Evolutionary conservation across 768 basidiomycete species (phyloP).

Genomic region (Tremella mesenterica): DNA sequence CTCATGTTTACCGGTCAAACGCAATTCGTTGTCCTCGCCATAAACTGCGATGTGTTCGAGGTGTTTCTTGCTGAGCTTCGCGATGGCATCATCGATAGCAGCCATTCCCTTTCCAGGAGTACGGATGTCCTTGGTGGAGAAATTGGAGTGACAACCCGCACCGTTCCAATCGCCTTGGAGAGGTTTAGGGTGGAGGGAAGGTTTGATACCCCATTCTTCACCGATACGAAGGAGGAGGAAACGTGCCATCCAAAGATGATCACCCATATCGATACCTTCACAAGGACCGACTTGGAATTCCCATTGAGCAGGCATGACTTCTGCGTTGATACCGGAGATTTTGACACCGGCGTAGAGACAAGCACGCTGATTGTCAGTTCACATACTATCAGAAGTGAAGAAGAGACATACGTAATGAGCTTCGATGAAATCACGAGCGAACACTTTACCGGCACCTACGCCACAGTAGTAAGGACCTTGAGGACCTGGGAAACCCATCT

Average conservation of each 20-base stretch:
- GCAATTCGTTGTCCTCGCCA: constrained; percentile 93
- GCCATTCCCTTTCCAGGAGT: constrained; percentile 82
- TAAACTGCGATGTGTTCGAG: constrained; percentile 94
- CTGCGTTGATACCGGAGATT: constrained; percentile 98
- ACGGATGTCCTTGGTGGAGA: constrained; percentile 87
- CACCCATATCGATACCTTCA: constrained; percentile 95
- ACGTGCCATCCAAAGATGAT: constrained; percentile 98
- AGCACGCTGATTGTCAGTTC: constrained; percentile 34
- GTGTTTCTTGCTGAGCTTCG: constrained; percentile 83
- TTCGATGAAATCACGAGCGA: constrained; percentile 96
- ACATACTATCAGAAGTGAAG: background rate
- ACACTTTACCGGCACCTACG: constrained; percentile 97
- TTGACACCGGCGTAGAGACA: constrained; percentile 91
- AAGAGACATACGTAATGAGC: constrained; percentile 64
- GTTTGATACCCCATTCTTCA: constrained; percentile 86
- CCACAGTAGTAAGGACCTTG: constrained; percentile 99
- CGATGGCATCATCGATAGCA: constrained; percentile 81
- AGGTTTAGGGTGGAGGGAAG: constrained; percentile 99
- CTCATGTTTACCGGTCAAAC: constrained; percentile 94
- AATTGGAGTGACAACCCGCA: constrained; percentile 96
- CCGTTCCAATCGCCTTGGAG: constrained; percentile 98
- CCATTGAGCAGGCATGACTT: constrained; percentile 99
- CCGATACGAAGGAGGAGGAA: constrained; percentile 92
- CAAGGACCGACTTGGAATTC: constrained; percentile 99
- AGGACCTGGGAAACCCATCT: constrained; percentile 97